Percentiles rank a stretch among this genome's conserved stretches.
Conservation (phyloP, 495 filamentous ascomycete species). For the Lepidopterella palustris region DNA sequence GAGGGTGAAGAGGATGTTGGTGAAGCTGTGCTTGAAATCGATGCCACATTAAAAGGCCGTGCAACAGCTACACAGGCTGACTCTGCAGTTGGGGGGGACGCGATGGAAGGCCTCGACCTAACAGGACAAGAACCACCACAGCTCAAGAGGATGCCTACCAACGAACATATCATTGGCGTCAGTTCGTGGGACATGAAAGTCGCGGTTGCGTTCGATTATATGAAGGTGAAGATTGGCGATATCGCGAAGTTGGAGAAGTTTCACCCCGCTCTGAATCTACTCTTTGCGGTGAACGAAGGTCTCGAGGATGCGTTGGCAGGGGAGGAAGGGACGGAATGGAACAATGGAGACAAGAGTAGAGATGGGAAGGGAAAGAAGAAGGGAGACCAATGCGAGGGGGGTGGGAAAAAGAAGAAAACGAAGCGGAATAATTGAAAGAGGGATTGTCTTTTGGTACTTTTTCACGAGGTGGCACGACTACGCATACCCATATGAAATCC, state of each 20-base stretch:
- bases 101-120: no score
- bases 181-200: conserved; percentile 47
- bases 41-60: no score
- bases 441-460: no score
- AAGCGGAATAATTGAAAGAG: conserved; percentile 22
- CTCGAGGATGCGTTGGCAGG: conserved; percentile 29
- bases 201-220: conserved; percentile 82
- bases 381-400: conserved; percentile 11
- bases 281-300: conserved; percentile 52
- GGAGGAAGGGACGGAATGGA: conserved; percentile 12
- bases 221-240: conserved; percentile 75
- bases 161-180: conserved; percentile 17
- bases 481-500: no score
- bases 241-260: conserved; percentile 70
- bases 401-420: conserved; percentile 20
- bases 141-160: neutral
- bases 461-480: no score
- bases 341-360: neutral
- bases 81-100: no score
- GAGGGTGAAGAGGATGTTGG: conserved; percentile 36
- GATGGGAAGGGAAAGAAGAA: conserved; percentile 3
- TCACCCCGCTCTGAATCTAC: conserved; percentile 60
- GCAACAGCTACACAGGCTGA: no score
- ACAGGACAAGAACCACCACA: no score
- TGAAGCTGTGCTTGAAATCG: neutral